Conservation (phyloP, 148 eudicot species). For the Vaccinium corymbosum region DNA sequence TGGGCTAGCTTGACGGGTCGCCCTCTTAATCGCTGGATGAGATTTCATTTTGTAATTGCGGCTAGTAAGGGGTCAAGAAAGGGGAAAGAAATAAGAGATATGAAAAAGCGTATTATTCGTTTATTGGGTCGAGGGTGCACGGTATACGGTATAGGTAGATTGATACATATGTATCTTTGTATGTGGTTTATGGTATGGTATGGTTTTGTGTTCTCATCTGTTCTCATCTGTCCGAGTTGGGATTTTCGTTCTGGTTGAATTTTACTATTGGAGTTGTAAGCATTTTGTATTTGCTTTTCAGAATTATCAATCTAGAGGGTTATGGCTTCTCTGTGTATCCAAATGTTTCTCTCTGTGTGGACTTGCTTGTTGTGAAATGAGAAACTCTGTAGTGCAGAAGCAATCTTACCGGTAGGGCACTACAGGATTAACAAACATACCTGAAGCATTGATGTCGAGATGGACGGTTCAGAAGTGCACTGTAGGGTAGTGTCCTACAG, state of each 20-base stretch:
- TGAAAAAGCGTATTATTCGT: background rate
- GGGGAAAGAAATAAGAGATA: conserved; percentile 16
- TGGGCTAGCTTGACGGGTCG: conserved; percentile 24
- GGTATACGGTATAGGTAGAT: conserved; percentile 13
- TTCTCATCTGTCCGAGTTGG: background rate
- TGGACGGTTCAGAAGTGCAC: too few species aligned
- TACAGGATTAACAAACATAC: too few species aligned
- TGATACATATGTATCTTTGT: background rate
- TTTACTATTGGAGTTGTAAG: conserved; percentile 12
- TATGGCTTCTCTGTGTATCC: background rate
- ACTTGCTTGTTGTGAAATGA: too few species aligned
- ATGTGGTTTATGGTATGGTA: background rate
- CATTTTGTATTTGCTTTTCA: conserved; percentile 8
- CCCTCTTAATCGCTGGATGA: background rate
- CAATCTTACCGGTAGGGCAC: too few species aligned
- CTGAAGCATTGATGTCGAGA: too few species aligned
- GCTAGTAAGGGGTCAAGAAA: conserved; percentile 6
- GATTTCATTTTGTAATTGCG: background rate
- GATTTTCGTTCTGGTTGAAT: background rate
- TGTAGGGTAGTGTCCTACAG: too few species aligned
- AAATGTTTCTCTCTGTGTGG: background rate
- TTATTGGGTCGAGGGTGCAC: background rate
- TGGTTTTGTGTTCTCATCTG: conserved; percentile 9
- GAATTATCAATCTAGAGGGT: conserved; percentile 1
- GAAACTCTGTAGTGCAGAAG: too few species aligned